Evolutionary conservation across 1,139 yeast species (phyloP), one percentile per base, ranked within the genome.

Genomic region (Candida sp.): DNA sequence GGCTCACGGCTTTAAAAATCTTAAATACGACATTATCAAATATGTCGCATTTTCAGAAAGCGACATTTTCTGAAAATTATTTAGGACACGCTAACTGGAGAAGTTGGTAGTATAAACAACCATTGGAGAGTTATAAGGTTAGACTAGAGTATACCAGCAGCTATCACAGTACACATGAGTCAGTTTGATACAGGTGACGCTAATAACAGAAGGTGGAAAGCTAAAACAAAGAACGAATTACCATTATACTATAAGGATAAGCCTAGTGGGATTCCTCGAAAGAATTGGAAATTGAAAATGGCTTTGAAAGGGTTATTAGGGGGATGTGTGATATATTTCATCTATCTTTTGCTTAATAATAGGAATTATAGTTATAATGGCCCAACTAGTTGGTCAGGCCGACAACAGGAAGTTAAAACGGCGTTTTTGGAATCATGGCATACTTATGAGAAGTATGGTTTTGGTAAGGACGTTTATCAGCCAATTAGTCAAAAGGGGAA

Each of bases 381-480:
- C 6, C 12, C 41, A 8, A 42, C 42, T 23, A 47, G 54, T 36
- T 73, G 77, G 88, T 55, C 54, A 11, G 52, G 54, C 11, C 77
- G 80, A 41, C 84, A 81, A 53, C 60, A 66, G 11, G 79, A 77
- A 49, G 89, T 87, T 23, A 76, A 69, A 50, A 60, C 73, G 34
- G 90, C 82, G 5, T 87, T 91, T 58, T 68, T 82, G 48, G 84
- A 82, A 39, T 79, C 95, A 9, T 91, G 97, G 97, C 71, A 71
- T 33, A 87, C 87, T 41, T 91, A 91, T 56, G 82, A 79, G 42
- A 66, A 73, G 41, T 74, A 86, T 54, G 98, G 88, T 0, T 90
- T 95, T 95, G 97, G 97, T 3, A 57, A 54, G 42, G 71, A 66
- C 49, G 63, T 55, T 1, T 66, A 56, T 43, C 67, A 64, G 49